A percentile compares a stretch with the other conserved stretches of the same genome.
Conservation (phyloP, 805 yeast genomes). For the Starmerella riodocensis region DNA sequence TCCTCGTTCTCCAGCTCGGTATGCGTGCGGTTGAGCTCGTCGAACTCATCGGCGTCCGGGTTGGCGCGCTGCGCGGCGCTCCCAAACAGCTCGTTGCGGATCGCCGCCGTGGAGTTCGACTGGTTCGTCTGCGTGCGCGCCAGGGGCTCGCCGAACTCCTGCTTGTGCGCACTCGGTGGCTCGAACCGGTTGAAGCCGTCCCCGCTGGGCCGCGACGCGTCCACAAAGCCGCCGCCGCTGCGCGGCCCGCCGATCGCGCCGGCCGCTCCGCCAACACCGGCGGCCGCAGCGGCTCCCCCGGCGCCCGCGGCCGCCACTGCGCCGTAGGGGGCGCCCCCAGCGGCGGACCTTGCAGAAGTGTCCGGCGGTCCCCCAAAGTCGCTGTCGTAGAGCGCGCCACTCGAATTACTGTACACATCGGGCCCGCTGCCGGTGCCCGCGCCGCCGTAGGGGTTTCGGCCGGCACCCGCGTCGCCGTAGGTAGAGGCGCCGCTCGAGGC, state of each 20-base stretch:
- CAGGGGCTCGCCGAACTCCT: constrained; percentile 8
- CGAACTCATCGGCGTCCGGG: constrained; percentile 15
- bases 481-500: background rate
- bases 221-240: too few species aligned
- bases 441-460: background rate
- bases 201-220: too few species aligned
- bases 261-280: too few species aligned
- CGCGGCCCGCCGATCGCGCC: too few species aligned
- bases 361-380: too few species aligned
- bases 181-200: background rate
- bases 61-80: constrained; percentile 3
- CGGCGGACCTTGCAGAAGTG: too few species aligned
- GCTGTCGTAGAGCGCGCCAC: too few species aligned
- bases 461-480: background rate
- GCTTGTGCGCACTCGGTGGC: background rate
- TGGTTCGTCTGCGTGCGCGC: constrained; percentile 19
- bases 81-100: constrained; percentile 25
- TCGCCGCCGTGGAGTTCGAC: constrained; percentile 10
- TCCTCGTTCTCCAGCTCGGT: constrained; percentile 18
- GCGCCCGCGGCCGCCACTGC: too few species aligned
- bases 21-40: constrained; percentile 23
- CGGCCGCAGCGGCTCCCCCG: too few species aligned
- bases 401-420: background rate
- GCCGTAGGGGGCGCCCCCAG: too few species aligned
- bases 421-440: background rate